phyloP scores from a whole-genome alignment of 129 eudicot species.

The Silybum marianum region DNA sequence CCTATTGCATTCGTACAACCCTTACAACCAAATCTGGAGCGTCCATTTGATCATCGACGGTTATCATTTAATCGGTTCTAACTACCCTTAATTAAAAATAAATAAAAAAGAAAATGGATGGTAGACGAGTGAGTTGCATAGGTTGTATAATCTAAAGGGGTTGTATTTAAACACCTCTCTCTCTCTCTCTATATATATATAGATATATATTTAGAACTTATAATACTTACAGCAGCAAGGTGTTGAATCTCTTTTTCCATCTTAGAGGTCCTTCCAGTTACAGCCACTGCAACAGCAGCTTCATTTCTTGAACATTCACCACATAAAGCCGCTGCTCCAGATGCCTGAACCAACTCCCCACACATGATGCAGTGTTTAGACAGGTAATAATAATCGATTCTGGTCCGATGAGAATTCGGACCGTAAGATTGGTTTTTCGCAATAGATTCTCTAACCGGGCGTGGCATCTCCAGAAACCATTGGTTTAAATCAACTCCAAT shows the following conservation, averaged over 20 bases:
- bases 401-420: constrained; percentile 50
- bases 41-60: no score
- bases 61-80: no score
- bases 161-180: no score
- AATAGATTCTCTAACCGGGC: constrained; percentile 60
- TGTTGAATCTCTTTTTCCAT: constrained; percentile 85
- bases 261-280: constrained; percentile 74
- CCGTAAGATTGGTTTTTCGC: constrained; percentile 55
- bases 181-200: no score
- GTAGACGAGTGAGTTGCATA: no score
- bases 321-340: constrained; percentile 52
- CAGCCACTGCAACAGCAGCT: constrained; percentile 51
- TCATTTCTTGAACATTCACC: constrained; percentile 59
- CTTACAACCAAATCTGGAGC: no score
- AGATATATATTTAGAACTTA: no score
- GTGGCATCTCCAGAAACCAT: constrained; percentile 87
- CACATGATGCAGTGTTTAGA: constrained; percentile 83
- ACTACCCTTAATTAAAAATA: no score
- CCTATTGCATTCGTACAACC: no score
- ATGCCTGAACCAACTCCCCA: constrained; percentile 75
- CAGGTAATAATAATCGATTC: constrained; percentile 83
- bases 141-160: no score
- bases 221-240: constrained; percentile 77
- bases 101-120: no score
- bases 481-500: constrained; percentile 74